Evolutionary conservation across 1,284 basidiomycete species (phyloP), one percentile per base, ranked within the genome.

Genomic region (Uromyces viciae-fabae): DNA sequence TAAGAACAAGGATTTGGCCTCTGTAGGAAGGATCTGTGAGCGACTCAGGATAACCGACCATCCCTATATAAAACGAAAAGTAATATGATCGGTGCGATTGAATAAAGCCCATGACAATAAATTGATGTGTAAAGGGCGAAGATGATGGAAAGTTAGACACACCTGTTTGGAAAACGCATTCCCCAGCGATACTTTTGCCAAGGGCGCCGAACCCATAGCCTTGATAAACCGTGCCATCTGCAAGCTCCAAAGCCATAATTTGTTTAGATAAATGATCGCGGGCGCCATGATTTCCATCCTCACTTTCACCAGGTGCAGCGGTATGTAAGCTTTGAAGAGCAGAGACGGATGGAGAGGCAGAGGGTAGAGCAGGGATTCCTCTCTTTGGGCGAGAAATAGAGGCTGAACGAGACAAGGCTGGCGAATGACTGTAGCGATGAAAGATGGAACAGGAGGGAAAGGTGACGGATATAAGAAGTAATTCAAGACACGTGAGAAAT

Each of bases 91-190:
- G 2, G 36, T 46, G 62, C 22, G 54, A 38, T 72, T 38, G n/a
- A 81, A 28, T 75, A 83, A 64, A 42, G 69, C 52, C 71, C 73
- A 33, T 31, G 52, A 11, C 3, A 28, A 22, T n/a, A 19, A 38
- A 0, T 28, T 52, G 28, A 33, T 4, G 19, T 1, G 4, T 40
- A 46, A 64, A 2, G 31, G 14, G 11, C 31, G 40, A 74, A 60
- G 8, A n/a, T 46, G n/a, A 69, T 33, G 22, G 54, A 66, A 28
- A 54, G 56, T 66, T 78, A 76, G 81, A 87, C 92, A 87, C 85
- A 97, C 96, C 96, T 77, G 97, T 99, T 88, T 98, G 96, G 88
- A 99, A 99, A 85, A 99, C 97, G 86, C 96, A 98, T 90, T 99
- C 97, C 84, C 97, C 97, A 28, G 95, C 90, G 73, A 98, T 89